phyloP scores from a whole-genome alignment of 805 yeast species.

The Zygosaccharomyces bailii region DNA sequence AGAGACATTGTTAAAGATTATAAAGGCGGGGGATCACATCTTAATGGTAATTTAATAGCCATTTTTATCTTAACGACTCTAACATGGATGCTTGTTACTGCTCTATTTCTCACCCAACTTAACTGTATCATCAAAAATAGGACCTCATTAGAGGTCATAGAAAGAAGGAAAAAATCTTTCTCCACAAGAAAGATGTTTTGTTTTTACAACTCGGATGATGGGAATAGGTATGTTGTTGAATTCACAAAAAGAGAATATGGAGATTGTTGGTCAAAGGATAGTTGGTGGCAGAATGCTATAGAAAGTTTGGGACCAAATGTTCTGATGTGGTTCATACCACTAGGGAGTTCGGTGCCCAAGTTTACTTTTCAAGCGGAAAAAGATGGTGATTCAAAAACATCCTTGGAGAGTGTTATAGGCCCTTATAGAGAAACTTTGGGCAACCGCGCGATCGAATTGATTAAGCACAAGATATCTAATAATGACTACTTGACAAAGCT shows the following conservation, averaged over 20 bases:
- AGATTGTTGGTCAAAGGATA: conserved; percentile 26
- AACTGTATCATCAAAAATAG: conserved; percentile 46
- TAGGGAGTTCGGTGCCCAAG: conserved; percentile 15
- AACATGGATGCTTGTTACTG: conserved; percentile 44
- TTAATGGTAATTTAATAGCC: conserved; percentile 49
- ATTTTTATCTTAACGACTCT: conserved; percentile 44
- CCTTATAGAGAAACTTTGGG: conserved; percentile 12
- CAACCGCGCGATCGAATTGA: conserved; percentile 7
- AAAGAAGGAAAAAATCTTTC: conserved; percentile 25
- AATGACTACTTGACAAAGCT: conserved; percentile 15
- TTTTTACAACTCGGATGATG: conserved; percentile 33
- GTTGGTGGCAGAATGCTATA: conserved; percentile 23
- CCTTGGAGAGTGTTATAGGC: conserved; percentile 10
- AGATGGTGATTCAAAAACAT: conserved; percentile 24
- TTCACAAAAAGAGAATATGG: conserved; percentile 30
- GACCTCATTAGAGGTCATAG: conserved; percentile 59
- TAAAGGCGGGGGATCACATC: conserved; percentile 23
- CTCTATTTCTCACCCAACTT: conserved; percentile 43
- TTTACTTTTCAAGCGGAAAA: conserved; percentile 8
- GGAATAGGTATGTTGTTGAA: conserved; percentile 43
- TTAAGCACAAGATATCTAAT: conserved; percentile 11
- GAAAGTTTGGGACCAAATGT: conserved; percentile 33
- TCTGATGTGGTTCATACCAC: conserved; percentile 34
- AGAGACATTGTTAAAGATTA: conserved; percentile 21
- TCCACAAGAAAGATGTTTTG: conserved; percentile 22